Evolutionary conservation across 192 early-diverging fungal species (phyloP), one percentile per base, ranked within the genome.

Genomic region (Umbelopsis sp.): DNA sequence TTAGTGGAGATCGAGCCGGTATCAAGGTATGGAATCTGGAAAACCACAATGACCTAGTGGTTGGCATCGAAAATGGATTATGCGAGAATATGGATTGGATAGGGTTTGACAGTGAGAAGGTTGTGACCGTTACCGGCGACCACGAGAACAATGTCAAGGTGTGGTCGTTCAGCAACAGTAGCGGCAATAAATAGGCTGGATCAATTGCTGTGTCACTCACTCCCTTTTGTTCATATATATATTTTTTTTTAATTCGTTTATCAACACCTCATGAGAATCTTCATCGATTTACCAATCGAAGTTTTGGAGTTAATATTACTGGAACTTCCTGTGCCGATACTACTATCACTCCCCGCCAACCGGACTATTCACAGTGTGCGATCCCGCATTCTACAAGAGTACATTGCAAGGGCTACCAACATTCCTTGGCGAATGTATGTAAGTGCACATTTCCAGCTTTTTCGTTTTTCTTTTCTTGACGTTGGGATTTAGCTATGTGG

Each of bases 1-100:
- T 81, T 20, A 81, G 82, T 50, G 81, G 77, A 11, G 76, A 79
- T 66, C 69, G 83, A 50, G 53, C 76, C 14, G 77, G 82, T n/a
- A 75, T 85, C 20, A 83, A 82, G 43, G 69, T 86, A 12, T 86
- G 85, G 85, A 75, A 83, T 52, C 71, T 84, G 7, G 62, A 45
- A 20, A 65, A 66, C 26, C 31, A 17, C 2, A 32, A 20, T 38
- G 49, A 62, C 5, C 26, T 62, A 20, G 56, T 62, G 29, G 56
- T 62, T 31, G 56, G 56, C 25, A 62, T 62, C 31, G 56, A 62
- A 62, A 62, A 32, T 34, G 56, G 56, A 29, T n/a, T 62, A 12
- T 20, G 56, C 56, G 56, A 62, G 26, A 29, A 26, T 20, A 62
- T 62, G 56, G 56, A 62, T 20, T 62, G 56, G 56, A 62, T 62